Conservation (phyloP, 2,329 filamentous ascomycete species). For the Lachnellula arida region DNA sequence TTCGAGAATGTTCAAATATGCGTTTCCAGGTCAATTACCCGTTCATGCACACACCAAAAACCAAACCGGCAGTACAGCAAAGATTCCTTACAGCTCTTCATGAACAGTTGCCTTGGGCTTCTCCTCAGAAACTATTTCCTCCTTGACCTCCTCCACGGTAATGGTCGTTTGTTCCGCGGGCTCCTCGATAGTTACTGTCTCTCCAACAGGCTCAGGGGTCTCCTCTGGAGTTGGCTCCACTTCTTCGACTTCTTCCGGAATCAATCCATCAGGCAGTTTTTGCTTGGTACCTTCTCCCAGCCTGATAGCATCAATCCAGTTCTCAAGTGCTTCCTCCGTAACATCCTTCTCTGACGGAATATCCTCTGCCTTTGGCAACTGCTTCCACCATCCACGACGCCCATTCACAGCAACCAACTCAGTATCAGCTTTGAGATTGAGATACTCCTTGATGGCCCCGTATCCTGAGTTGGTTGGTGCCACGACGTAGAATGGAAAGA, state of each 20-base stretch:
- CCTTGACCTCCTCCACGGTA: conserved; percentile 15
- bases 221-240: conserved; percentile 36
- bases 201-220: conserved; percentile 14
- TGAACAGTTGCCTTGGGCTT: conserved; percentile 4
- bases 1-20: not conserved
- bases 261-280: conserved; percentile 61
- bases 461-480: conserved; percentile 57
- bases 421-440: conserved; percentile 57
- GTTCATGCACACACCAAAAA: conserved; percentile 9
- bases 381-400: conserved; percentile 81
- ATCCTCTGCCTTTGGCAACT: conserved; percentile 42
- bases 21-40: not conserved
- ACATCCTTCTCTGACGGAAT: conserved; percentile 41
- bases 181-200: no score
- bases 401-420: conserved; percentile 80
- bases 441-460: conserved; percentile 49
- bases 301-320: conserved; percentile 87
- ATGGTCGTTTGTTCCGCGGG: conserved; percentile 1
- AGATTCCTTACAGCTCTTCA: conserved; percentile 18
- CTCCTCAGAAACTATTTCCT: conserved; percentile 7
- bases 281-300: conserved; percentile 82
- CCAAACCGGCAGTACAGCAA: not conserved
- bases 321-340: conserved; percentile 61
- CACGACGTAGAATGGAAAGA: conserved; percentile 82
- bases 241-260: conserved; percentile 41